Percentiles rank a stretch among this genome's conserved stretches.
phyloP scores from a whole-genome alignment of 768 basidiomycete genomes.

The Fomitopsis serialis region DNA sequence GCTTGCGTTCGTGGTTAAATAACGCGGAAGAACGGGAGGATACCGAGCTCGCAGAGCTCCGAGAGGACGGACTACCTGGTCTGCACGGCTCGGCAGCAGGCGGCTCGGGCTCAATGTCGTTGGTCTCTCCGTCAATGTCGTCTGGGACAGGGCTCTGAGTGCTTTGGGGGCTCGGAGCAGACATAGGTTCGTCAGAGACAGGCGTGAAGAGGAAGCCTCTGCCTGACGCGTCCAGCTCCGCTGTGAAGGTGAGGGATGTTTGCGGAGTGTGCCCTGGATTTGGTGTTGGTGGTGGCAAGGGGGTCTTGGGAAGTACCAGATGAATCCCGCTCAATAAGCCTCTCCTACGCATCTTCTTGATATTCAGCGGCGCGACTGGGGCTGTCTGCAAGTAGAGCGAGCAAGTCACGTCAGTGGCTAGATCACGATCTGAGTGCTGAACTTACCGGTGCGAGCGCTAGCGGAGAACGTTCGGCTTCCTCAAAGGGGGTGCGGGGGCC shows the following conservation, averaged over 20 bases:
- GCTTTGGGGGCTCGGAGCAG: conserved; percentile 3
- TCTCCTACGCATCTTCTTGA: conserved; percentile 24
- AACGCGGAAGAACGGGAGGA: background rate
- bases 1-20: conserved; percentile 12
- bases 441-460: background rate
- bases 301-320: conserved; percentile 21
- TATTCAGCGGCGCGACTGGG: conserved; percentile 4
- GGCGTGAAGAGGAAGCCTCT: conserved; percentile 23
- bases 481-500: background rate
- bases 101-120: background rate
- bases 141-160: conserved; percentile 16
- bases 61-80: background rate
- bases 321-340: conserved; percentile 20
- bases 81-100: conserved; percentile 1
- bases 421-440: background rate
- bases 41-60: conserved; percentile 1
- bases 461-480: background rate
- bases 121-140: conserved; percentile 18
- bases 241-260: conserved; percentile 25
- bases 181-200: conserved; percentile 11
- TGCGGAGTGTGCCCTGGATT: conserved; percentile 13
- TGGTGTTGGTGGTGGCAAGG: conserved; percentile 11
- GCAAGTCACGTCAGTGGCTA: background rate
- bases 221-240: conserved; percentile 23
- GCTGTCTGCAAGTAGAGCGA: background rate